Base-by-base conservation (phyloP, 345 rosid genomes). In the Acer saccharum region DNA sequence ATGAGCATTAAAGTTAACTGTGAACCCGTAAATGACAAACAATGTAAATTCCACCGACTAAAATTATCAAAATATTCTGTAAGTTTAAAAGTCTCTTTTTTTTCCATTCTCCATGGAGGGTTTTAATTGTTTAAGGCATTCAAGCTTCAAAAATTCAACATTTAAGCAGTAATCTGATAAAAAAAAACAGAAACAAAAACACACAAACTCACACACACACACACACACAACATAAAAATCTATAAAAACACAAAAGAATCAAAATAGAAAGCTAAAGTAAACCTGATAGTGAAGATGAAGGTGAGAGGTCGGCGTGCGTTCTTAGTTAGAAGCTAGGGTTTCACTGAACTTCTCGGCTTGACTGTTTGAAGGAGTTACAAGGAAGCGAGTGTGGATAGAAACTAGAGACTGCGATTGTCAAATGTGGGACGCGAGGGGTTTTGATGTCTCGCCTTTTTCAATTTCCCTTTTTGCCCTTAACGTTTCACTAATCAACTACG, bases 341-440 rank as follows among this genome's bases (percentile, higher is more conserved):
- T 75, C 62, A 72, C 78, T 65, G 62, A 66, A 76, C 78, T 76
- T 72, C 78, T 67, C 54, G 25, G 72, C 67, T 76, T 14, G 21
- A n/a, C 12, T 75, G 16, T 0, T 54, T 46, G 65, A 35, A 55
- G 65, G 72, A 76, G 78, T 57, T 67, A 43, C 66, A 8, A 67
- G 66, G 73, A 68, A 32, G 20, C 20, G 9, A 52, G 58, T 6
- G 67, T 8, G 63, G 66, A 66, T 2, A 39, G 72, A 8, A 41
- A 76, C 9, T 50, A 35, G 52, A 39, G 20, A 7, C 21, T 9
- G 41, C 57, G 35, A 43, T 6, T 0, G 6, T 10, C 12, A 9
- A 43, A 2, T 10, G 50, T 8, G 21, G 66, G 23, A 13, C 8
- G 76, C 1, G 41, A 41, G 67, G 76, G 76, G 13, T 73, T 73